Evolutionary conservation across 768 basidiomycete genomes (phyloP), one percentile per base, ranked within the genome.

Genomic region (Lenzites betulinus): DNA sequence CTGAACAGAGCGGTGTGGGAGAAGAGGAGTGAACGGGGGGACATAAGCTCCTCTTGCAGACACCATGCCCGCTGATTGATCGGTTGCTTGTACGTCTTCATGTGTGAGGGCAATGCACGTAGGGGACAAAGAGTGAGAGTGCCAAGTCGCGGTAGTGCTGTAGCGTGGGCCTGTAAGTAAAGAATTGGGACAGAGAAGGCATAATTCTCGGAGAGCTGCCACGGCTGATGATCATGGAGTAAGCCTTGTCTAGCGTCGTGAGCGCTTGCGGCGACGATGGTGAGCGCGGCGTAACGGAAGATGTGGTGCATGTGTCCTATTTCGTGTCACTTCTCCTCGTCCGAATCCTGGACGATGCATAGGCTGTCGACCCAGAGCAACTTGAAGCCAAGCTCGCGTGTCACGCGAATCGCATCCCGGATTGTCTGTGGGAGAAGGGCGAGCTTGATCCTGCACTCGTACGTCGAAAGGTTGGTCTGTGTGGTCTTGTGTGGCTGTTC

Each of bases 281-380:
- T 63, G 49, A 63, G 42, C 51, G 44, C 39, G 2, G 62, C 62
- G 23, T 59, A 28, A 1, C 48, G 39, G 53, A 25, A 63, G 11
- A 58, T 59, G 3, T 36, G 8, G 7, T 49, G 41, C 30, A 61
- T 51, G 7, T 22, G 22, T 9, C 48, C 41, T n/a, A 61, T 41
- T 42, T 61, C 60, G 23, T 30, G 54, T 11, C 33, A 23, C 26
- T 46, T 58, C 50, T 64, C 63, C 4, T 33, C 25, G 7, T 35
- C 39, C n/a, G n/a, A n/a, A 35, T 64, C 63, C 28, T 64, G 63
- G 13, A 64, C 7, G 50, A 64, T 60, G 44, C 63, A 64, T 1
- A 64, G 33, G 7, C 58, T 47, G 39, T 64, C 59, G 9, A 64
- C 54, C 63, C 63, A 64, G 2, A 64, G 54, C 22, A 60, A 60